These are phyloP conservation scores for Striga asiatica DNA, from an alignment of 257 asterid species.

Conservation along the genomic window DNA sequence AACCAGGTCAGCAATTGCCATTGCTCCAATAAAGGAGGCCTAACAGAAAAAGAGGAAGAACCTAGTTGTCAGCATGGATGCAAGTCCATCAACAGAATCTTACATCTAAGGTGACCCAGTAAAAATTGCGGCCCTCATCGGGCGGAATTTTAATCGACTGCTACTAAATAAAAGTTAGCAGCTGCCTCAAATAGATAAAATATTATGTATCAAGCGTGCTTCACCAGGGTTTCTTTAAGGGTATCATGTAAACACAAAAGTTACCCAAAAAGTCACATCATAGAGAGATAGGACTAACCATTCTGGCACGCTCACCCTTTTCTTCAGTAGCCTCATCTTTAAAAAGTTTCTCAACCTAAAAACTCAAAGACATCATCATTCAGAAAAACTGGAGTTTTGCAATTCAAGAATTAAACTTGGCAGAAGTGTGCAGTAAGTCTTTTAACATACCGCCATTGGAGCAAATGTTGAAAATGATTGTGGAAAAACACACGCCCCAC, in stretches of 20 bases:
- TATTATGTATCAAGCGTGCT: neutral
- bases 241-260: neutral
- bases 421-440: neutral
- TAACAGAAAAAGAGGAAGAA: conserved; percentile 14
- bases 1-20: conserved; percentile 92
- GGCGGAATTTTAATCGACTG: neutral
- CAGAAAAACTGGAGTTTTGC: neutral
- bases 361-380: neutral
- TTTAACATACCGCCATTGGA: conserved; percentile 27
- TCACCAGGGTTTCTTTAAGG: neutral
- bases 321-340: conserved; percentile 95
- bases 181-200: neutral
- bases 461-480: conserved; percentile 3
- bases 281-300: conserved; percentile 46
- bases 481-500: neutral
- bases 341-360: conserved; percentile 44
- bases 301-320: conserved; percentile 93
- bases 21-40: conserved; percentile 90
- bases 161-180: neutral
- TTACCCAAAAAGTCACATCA: neutral
- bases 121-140: no score
- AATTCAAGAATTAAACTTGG: neutral
- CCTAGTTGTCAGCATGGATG: neutral
- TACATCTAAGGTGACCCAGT: no score
- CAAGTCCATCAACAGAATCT: no score